Evolutionary conservation across 352 stramenopile genomes (phyloP).

Genomic region (Phytophthora pisi): DNA sequence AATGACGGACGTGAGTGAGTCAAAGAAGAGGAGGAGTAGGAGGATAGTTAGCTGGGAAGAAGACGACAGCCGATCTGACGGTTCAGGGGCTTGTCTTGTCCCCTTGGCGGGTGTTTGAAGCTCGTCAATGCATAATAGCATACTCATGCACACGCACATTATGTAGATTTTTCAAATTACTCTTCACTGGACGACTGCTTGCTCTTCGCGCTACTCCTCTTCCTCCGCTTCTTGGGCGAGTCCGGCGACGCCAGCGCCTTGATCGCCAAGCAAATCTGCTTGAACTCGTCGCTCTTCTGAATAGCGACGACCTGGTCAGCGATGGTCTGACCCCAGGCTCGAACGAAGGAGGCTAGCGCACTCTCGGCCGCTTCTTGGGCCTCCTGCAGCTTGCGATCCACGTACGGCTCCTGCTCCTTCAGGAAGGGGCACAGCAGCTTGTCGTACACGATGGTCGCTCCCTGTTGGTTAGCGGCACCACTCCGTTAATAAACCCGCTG

Average conservation of each 20-base stretch:
- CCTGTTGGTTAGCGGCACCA: slow-evolving; percentile 24
- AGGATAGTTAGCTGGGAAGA: slow-evolving; percentile 27
- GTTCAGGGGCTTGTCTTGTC: slow-evolving; percentile 7
- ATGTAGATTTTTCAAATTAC: slow-evolving; percentile 34
- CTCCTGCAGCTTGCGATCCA: slow-evolving; percentile 69
- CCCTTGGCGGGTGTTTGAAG: slow-evolving; percentile 19
- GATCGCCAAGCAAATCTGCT: slow-evolving; percentile 52
- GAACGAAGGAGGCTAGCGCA: slow-evolving; percentile 54
- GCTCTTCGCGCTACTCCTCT: slow-evolving; percentile 21
- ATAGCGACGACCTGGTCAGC: slow-evolving; percentile 50
- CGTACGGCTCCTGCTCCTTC: slow-evolving; percentile 72
- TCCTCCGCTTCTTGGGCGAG: slow-evolving; percentile 31
- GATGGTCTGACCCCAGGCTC: slow-evolving; percentile 54
- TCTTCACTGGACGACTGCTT: slow-evolving; percentile 39
- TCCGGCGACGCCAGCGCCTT: slow-evolving; percentile 26
- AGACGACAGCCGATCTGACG: slow-evolving; percentile 24
- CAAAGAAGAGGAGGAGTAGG: not conserved
- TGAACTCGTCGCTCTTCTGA: slow-evolving; percentile 61
- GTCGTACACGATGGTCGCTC: slow-evolving; percentile 72
- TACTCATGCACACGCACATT: slow-evolving; percentile 26
- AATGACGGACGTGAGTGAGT: slow-evolving; percentile 7
- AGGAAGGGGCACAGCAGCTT: slow-evolving; percentile 62
- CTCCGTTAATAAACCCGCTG: not conserved
- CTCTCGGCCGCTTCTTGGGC: slow-evolving; percentile 52
- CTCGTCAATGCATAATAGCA: slow-evolving; percentile 32